Evolutionary conservation across 805 yeast species (phyloP), one percentile per base, ranked within the genome.

Genomic region (Tetrapisispora phaffii): DNA sequence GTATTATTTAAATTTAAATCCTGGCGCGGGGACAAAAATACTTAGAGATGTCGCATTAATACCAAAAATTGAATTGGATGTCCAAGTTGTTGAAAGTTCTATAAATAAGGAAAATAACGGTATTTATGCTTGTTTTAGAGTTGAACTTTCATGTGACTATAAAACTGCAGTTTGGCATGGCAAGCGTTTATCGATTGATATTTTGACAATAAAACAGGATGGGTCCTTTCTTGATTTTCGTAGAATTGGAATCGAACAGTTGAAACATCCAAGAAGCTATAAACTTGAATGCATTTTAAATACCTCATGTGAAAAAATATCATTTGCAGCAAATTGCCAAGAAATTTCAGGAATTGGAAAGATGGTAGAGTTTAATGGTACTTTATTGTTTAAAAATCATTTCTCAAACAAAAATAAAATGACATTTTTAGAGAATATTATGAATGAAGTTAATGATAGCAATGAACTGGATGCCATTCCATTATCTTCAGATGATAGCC

Each of bases 221-320:
- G 76, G 76, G 0, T 51, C 39, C 3, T 48, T 76, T 12, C 44
- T 74, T 7, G 79, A 73, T 47, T 75, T 72, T 45, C 61, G 77
- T 45, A 66, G 73, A 47, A 55, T 73, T 1, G 57, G 49, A 4
- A 28, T 62, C 4, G 44, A 48, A 31, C 68, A 58, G 34, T 57
- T 54, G 13, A 47, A 38, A 41, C 50, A 50, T 1, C 52, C 49
- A 33, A 65, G 53, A 43, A 45, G 60, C 1, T 69, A 69, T 41
- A 50, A 39, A 2, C 23, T 73, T 5, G 45, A 48, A 2, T 45
- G 62, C 2, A 44, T 47, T 1, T 28, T 71, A 1, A 32, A 37
- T 0, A 45, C 52, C 4, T 39, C 34, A 9, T 42, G 42, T 1
- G 63, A 64, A 13, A 34, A 17, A 2, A 53, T 74, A 0, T 58